phyloP scores from a whole-genome alignment of 129 eudicot genomes.

The Flaveria sonorensis region DNA sequence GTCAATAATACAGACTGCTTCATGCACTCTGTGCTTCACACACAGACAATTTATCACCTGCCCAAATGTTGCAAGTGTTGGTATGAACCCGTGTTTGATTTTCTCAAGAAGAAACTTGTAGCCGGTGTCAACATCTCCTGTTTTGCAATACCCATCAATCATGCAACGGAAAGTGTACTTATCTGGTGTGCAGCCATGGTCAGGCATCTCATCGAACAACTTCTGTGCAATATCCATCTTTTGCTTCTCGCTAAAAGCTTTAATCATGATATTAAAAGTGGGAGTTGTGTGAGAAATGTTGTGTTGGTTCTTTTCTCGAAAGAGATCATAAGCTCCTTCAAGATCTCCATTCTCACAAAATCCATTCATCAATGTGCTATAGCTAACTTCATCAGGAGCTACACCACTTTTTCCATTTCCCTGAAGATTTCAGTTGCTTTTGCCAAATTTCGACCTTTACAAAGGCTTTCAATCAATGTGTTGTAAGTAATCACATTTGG shows the following conservation, averaged over 20 bases:
- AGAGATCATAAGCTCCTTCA: slow-evolving; percentile 63
- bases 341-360: slow-evolving; percentile 66
- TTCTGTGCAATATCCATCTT: slow-evolving; percentile 60
- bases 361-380: slow-evolving; percentile 83
- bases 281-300: slow-evolving; percentile 61
- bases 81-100: slow-evolving; percentile 55
- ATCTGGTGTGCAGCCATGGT: slow-evolving; percentile 56
- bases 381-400: slow-evolving; percentile 65
- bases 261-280: slow-evolving; percentile 74
- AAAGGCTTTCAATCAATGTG: slow-evolving; percentile 77
- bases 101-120: slow-evolving; percentile 55
- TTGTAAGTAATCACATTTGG: slow-evolving; percentile 82
- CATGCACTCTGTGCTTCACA: slow-evolving; percentile 61
- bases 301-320: slow-evolving; percentile 46
- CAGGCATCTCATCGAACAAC: slow-evolving; percentile 66
- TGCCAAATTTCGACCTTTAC: slow-evolving; percentile 58
- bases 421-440: slow-evolving; percentile 60
- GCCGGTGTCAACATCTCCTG: slow-evolving; percentile 63
- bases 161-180: slow-evolving; percentile 70
- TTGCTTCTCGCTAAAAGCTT: slow-evolving; percentile 60
- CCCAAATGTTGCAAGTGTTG: slow-evolving; percentile 72
- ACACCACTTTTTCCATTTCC: slow-evolving; percentile 65
- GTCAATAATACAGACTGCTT: slow-evolving; percentile 68
- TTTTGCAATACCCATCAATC: slow-evolving; percentile 87
- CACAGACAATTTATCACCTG: slow-evolving; percentile 79